Percentiles rank a stretch among this genome's conserved stretches.
Evolutionary conservation across 2,329 filamentous ascomycete species (phyloP).

Genomic region (Fusarium sp.): DNA sequence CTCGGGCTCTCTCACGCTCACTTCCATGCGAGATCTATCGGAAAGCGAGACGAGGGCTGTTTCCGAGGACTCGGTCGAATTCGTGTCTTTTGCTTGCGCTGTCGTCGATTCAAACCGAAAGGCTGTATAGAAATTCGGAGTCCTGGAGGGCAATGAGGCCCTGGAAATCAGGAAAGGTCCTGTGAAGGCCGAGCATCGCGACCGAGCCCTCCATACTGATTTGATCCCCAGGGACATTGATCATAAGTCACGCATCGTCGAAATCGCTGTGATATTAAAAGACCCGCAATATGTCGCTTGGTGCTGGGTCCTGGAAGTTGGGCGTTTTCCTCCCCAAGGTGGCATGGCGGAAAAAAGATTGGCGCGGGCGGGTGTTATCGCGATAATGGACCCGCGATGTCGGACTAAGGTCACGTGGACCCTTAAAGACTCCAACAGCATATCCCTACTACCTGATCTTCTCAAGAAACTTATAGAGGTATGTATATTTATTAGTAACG

Average conservation of each 20-base stretch:
- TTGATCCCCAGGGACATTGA: constrained; percentile 61
- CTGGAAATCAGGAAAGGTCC: constrained; percentile 39
- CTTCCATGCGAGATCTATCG: background rate
- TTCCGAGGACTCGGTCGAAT: background rate
- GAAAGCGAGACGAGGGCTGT: constrained; percentile 7
- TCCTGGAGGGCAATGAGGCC: constrained; percentile 33
- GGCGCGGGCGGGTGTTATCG: constrained; percentile 36
- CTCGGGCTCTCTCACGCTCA: constrained; percentile 10
- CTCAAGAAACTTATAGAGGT: background rate
- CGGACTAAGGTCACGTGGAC: constrained; percentile 27
- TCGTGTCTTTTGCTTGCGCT: constrained; percentile 4
- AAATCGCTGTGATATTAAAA: constrained; percentile 8
- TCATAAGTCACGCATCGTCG: constrained; percentile 56
- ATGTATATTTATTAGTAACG: background rate
- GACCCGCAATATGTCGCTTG: constrained; percentile 21
- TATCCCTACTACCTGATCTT: background rate
- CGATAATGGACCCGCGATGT: constrained; percentile 31
- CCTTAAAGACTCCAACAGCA: background rate
- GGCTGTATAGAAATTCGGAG: constrained; percentile 23
- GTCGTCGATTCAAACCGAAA: constrained; percentile 40
- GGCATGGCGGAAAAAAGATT: constrained; percentile 37
- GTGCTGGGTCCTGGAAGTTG: constrained; percentile 19
- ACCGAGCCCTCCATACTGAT: constrained; percentile 57
- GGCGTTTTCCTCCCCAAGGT: constrained; percentile 4
- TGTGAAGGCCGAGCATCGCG: constrained; percentile 48